Evolutionary conservation across 2,329 filamentous ascomycete genomes (phyloP), one percentile per base, ranked within the genome.

Genomic region (Venturia carpophila): DNA sequence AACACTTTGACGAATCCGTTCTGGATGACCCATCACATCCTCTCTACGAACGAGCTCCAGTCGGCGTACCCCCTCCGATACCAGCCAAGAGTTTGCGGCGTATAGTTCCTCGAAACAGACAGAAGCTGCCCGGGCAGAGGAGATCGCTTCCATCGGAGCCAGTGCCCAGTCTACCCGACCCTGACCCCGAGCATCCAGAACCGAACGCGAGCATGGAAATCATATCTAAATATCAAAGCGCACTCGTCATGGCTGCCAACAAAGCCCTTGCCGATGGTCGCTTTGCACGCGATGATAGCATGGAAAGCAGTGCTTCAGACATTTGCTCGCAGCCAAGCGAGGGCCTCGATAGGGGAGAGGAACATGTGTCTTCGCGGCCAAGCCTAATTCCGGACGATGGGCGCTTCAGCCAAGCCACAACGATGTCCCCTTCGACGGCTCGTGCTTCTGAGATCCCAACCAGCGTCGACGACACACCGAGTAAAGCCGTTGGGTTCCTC

Each of bases 231-330:
- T 93, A 97, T 71, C 92, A 96, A 72, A 88, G 88, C 63, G 91
- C 92, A 0, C 80, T 97, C 5, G 91, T 91, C 1, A 87, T 89
- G 60, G 93, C 92, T 7, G 89, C 91, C 11, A 87, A 88, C 67
- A 83, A 88, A 72, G 91, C 92, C 6, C 88, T 86, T 27, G 85
- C 85, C 0, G 87, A 87, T 45, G 91, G 91, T 2, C 87, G 90
- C 65, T 93, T 96, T 69, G 80, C 84, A 19, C 83, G 90, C 17
- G 82, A 84, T 37, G 75, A 77, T 41, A 84, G 82, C 69, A 74
- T 78, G 34, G 79, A 73, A 52, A 62, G n/a, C 34, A 68, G 68
- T 1, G 70, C 68, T 10, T 73, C 72, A 0, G 60, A 71, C 34
- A 74, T 69, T 66, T 70, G 73, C 56, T 75, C 73, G n/a, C 72